These are phyloP conservation scores for Dendrothele bispora DNA, from an alignment of 768 basidiomycete species.

Conservation along the genomic window DNA sequence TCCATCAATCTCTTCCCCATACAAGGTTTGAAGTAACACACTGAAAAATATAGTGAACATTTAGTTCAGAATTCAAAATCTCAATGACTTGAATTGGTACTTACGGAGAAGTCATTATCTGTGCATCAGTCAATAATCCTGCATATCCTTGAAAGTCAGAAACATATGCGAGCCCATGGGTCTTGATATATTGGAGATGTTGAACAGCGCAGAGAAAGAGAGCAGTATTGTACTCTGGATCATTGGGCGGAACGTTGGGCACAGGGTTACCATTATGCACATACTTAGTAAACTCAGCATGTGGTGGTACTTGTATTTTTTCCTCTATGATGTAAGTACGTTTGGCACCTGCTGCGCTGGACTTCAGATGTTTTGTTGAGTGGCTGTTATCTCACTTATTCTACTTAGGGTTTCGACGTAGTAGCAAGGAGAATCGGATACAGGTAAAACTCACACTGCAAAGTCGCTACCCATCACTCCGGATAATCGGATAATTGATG, in stretches of 20 bases:
- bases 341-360: background rate
- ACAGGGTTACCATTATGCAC: conserved; percentile 1
- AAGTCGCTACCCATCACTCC: too few relatives aligned
- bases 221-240: background rate
- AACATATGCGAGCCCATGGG: background rate
- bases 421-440: too few relatives aligned
- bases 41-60: too few relatives aligned
- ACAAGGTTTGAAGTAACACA: too few relatives aligned
- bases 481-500: too few relatives aligned
- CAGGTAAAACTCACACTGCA: too few relatives aligned
- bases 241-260: background rate
- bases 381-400: too few relatives aligned
- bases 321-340: conserved; percentile 3
- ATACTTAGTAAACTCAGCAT: background rate
- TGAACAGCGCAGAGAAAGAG: background rate
- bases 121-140: background rate
- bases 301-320: background rate
- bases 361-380: background rate
- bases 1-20: too few relatives aligned
- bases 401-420: too few relatives aligned
- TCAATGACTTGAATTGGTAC: background rate
- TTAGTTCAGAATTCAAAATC: too few relatives aligned
- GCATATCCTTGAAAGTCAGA: conserved; percentile 1
- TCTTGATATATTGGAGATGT: background rate
- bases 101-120: background rate